These are phyloP conservation scores for Phenoliferia sp. DNA, from an alignment of 1,284 basidiomycete species.

Conservation along the genomic window DNA sequence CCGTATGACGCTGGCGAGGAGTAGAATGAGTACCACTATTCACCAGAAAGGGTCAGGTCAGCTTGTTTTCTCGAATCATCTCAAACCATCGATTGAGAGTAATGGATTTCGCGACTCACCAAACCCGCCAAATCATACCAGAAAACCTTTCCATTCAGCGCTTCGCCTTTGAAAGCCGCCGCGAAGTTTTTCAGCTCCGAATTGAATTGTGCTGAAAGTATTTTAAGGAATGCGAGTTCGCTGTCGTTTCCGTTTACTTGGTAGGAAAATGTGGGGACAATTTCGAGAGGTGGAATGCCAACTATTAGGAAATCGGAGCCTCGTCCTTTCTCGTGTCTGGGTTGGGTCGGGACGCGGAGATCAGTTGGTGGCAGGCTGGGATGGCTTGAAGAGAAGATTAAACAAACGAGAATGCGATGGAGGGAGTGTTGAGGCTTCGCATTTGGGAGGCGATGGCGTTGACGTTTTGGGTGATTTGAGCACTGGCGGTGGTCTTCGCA, in stretches of 20 bases:
- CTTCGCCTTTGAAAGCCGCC: conserved; percentile 1
- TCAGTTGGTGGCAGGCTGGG: neutral
- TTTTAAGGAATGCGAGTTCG: conserved; percentile 13
- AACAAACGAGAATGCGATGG: neutral
- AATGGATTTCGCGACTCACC: no score
- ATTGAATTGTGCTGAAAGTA: conserved; percentile 23
- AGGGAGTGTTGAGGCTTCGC: neutral
- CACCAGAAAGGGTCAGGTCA: neutral
- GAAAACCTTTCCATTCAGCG: neutral
- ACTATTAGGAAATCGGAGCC: conserved; percentile 23
- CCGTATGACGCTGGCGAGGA: conserved; percentile 6
- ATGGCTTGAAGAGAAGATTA: neutral
- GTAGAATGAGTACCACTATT: conserved; percentile 23
- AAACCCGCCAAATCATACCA: conserved; percentile 23
- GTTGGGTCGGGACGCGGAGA: neutral
- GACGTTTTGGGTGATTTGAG: conserved; percentile 1
- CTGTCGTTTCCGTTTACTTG: conserved; percentile 3
- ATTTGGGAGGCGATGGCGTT: neutral
- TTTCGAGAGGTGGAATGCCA: conserved; percentile 27
- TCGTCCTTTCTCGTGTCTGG: neutral
- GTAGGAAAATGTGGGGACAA: conserved; percentile 16
- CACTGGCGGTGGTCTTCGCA: conserved; percentile 11
- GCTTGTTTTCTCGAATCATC: neutral
- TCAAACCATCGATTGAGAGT: no score
- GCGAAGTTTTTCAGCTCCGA: conserved; percentile 12